Evolutionary conservation across 495 filamentous ascomycete species (phyloP), one percentile per base, ranked within the genome.

Genomic region (Aeminium ludgeri): DNA sequence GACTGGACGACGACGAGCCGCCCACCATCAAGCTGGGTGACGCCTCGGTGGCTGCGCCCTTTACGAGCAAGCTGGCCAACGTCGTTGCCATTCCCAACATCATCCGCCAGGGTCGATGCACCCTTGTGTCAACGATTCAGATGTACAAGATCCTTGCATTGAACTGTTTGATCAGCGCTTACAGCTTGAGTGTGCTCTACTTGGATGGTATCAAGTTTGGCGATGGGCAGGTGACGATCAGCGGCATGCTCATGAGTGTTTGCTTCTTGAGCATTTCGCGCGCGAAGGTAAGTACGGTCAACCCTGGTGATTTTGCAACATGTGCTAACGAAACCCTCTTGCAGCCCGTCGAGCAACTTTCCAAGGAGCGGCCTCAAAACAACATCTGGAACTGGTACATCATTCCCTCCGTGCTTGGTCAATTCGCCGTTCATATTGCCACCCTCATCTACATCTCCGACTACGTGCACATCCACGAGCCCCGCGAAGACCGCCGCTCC

Each of bases 101-200:
- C 51, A 83, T 99, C 49, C 80, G 89, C 45, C 89, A 99, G 62
- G 89, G 89, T 37, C 78, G 89, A 43, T 99, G 89, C 61, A 95
- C 89, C 1, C 68, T 99, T 10, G 91, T 99, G 35, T 87, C 89
- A 3, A 96, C 91, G 2, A 96, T 99, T 48, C 89, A 99, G 64
- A 99, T 99, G 89, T 99, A 96, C 71, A 99, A 99, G 69, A 99
- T 99, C 53, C 71, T 99, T 39, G 89, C 89, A 16, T 66, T 99
- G 44, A 99, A 99, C 66, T 99, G 89, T 57, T 66, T 99, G 54
- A 99, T 99, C 59, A 92, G 82, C 54, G 89, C 89, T 16, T 99
- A 99, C 73, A 94, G 86, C 64, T 60, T 96, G 52, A 86, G 79
- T 60, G 89, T 99, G 28, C 69, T 99, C 33, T 99, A 99, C 55